Conservation (phyloP, 208 protist species). For the Wallacemonas sp. region DNA sequence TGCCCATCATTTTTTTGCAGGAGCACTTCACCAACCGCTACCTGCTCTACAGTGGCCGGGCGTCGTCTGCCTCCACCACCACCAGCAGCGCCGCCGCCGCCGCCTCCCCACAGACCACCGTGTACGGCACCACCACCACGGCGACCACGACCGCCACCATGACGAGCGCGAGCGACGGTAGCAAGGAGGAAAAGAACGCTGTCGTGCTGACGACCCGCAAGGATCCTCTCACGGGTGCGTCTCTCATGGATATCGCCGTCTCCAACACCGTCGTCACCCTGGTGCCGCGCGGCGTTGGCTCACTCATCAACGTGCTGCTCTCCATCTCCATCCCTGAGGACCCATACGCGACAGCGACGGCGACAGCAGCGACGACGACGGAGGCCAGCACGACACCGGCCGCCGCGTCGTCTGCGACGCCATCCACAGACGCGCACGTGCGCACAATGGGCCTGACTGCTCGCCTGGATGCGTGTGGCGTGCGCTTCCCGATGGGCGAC, state of each 20-base stretch:
- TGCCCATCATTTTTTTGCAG: constrained; percentile 46
- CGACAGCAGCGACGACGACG: not conserved
- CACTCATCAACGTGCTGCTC: constrained; percentile 69
- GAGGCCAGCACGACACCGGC: not conserved
- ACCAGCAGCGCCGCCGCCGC: too few species aligned
- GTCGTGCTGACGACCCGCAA: not conserved
- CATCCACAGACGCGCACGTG: not conserved
- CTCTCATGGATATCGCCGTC: constrained; percentile 30
- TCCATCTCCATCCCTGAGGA: constrained; percentile 56
- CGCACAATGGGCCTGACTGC: constrained; percentile 21
- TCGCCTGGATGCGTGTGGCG: constrained; percentile 26
- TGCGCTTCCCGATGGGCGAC: constrained; percentile 47
- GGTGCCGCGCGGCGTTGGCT: constrained; percentile 65
- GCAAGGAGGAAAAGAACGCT: constrained; percentile 25
- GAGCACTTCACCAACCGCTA: constrained; percentile 67
- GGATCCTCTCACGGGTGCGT: not conserved
- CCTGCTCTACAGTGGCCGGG: constrained; percentile 43
- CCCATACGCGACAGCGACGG: not conserved
- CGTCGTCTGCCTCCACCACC: not conserved
- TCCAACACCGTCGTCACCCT: constrained; percentile 52
- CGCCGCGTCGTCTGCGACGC: too few species aligned
- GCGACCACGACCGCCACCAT: constrained; percentile 27
- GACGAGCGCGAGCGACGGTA: constrained; percentile 17
- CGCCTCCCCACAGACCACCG: too few species aligned
- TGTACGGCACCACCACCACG: too few species aligned